Evolutionary conservation across 208 protist species (phyloP).

Genomic region (Crithidia fasciculata): DNA sequence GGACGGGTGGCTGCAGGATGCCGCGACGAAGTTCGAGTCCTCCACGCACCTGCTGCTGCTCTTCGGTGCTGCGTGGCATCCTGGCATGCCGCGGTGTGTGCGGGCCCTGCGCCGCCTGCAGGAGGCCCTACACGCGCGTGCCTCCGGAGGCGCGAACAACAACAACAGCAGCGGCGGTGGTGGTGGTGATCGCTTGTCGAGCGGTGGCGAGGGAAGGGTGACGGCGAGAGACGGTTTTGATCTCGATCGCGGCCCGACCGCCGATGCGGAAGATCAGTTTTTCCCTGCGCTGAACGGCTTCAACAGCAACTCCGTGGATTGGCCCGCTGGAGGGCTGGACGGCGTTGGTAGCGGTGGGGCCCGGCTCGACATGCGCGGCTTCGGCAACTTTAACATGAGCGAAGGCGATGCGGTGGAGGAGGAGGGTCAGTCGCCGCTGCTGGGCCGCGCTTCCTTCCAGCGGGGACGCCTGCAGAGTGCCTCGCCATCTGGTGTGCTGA

Average conservation of each 20-base stretch:
- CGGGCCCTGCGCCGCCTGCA: slow-evolving; percentile 40
- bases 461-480: slow-evolving; percentile 12
- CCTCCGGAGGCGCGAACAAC: not conserved
- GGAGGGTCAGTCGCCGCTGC: slow-evolving; percentile 5
- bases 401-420: slow-evolving; percentile 14
- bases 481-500: slow-evolving; percentile 15
- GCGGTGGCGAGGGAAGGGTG: not conserved
- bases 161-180: not conserved
- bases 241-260: not conserved
- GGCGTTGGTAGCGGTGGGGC: slow-evolving; percentile 11
- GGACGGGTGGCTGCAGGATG: slow-evolving; percentile 32
- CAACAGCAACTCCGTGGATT: slow-evolving; percentile 1
- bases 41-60: slow-evolving; percentile 51
- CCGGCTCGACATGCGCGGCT: slow-evolving; percentile 27
- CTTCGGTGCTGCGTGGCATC: slow-evolving; percentile 76
- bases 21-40: slow-evolving; percentile 22
- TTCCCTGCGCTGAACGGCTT: slow-evolving; percentile 25
- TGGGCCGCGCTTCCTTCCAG: slow-evolving; percentile 1
- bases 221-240: not conserved
- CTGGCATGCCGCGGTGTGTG: slow-evolving; percentile 41
- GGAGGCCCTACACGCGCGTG: slow-evolving; percentile 24
- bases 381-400: slow-evolving; percentile 16
- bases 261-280: not conserved
- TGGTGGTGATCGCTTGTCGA: not conserved
- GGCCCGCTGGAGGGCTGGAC: not conserved